phyloP scores from a whole-genome alignment of 2,329 filamentous ascomycete genomes.

The Penicillium sp. region DNA sequence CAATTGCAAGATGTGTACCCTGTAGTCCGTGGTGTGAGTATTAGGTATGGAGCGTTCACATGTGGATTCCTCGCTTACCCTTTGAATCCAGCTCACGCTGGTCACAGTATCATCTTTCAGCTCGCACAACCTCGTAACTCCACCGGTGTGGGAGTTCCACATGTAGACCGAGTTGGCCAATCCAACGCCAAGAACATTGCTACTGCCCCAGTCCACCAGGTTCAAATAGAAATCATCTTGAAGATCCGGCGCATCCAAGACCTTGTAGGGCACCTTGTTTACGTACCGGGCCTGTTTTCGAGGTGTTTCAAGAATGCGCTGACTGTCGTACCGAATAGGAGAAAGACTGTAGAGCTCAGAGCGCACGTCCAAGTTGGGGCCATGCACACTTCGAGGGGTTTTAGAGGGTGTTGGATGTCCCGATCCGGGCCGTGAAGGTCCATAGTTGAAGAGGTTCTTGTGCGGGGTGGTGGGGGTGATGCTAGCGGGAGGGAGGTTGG shows the following conservation, averaged over 20 bases:
- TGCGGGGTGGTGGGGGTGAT: constrained; percentile 90
- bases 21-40: constrained; percentile 22
- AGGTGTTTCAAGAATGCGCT: constrained; percentile 84
- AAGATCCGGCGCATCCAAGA: constrained; percentile 87
- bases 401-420: constrained; percentile 82
- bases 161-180: constrained; percentile 91
- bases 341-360: constrained; percentile 94
- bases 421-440: constrained; percentile 63
- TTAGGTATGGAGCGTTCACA: not conserved
- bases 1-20: constrained; percentile 89
- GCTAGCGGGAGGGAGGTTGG: constrained; percentile 58
- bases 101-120: constrained; percentile 88
- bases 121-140: constrained; percentile 88
- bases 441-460: constrained; percentile 92
- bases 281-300: constrained; percentile 80
- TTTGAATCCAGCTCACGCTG: constrained; percentile 96
- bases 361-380: constrained; percentile 75
- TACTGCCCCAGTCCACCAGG: constrained; percentile 92
- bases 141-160: constrained; percentile 89
- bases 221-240: constrained; percentile 98
- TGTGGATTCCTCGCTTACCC: constrained; percentile 40
- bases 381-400: constrained; percentile 79
- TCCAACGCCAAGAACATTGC: constrained; percentile 86
- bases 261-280: constrained; percentile 95
- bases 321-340: constrained; percentile 83